A percentile compares a stretch with the other conserved stretches of the same genome.
phyloP scores from a whole-genome alignment of 192 early-diverging fungal genomes.

The Entomortierella beljakovae region DNA sequence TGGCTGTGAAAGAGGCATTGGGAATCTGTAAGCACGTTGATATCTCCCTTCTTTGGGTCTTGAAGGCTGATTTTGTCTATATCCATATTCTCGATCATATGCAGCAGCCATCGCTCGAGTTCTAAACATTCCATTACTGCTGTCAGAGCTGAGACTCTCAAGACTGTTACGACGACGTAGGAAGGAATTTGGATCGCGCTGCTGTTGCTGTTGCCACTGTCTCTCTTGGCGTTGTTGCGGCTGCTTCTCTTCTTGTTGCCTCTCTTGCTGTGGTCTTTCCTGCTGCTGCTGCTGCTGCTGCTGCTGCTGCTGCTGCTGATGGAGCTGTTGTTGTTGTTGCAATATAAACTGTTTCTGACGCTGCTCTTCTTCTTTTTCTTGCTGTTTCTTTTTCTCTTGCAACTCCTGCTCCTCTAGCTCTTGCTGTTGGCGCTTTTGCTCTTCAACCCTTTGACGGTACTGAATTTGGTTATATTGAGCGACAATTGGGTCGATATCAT shows the following conservation, averaged over 20 bases:
- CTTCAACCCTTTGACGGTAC: slow-evolving; percentile 15
- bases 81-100: slow-evolving; percentile 5
- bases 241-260: background rate
- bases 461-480: slow-evolving; percentile 38
- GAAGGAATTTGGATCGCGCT: background rate
- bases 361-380: slow-evolving; percentile 15
- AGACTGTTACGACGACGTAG: slow-evolving; percentile 36
- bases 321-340: slow-evolving; percentile 16
- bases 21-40: slow-evolving; percentile 27
- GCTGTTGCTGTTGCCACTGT: slow-evolving; percentile 7
- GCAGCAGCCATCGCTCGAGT: background rate
- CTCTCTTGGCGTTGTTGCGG: background rate
- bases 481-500: slow-evolving; percentile 29
- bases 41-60: slow-evolving; percentile 1
- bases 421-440: slow-evolving; percentile 14
- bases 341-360: no score
- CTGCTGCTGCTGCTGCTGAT: slow-evolving; percentile 10
- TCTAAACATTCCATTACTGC: slow-evolving; percentile 13
- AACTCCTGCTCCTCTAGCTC: slow-evolving; percentile 15
- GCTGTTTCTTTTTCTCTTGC: slow-evolving; percentile 10
- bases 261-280: background rate
- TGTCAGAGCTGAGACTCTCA: slow-evolving; percentile 40
- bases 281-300: slow-evolving; percentile 10
- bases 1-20: slow-evolving; percentile 22
- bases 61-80: slow-evolving; percentile 2